These are phyloP conservation scores for Kwoniella mangroviensis DNA, from an alignment of 768 basidiomycete species.

Conservation along the genomic window DNA sequence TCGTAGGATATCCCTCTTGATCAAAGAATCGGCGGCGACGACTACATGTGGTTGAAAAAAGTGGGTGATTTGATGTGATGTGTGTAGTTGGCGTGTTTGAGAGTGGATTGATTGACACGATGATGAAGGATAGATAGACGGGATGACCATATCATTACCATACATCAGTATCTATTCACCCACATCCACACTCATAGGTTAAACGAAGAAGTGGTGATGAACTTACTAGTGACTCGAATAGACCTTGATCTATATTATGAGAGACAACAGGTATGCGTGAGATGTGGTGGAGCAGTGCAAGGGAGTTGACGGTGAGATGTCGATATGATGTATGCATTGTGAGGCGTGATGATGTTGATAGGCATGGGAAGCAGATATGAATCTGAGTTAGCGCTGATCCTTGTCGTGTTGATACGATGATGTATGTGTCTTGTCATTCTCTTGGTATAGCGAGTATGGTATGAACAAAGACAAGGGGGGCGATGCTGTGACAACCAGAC, in stretches of 20 bases:
- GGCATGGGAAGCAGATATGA: not conserved
- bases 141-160: not conserved
- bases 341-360: not conserved
- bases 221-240: constrained; percentile 27
- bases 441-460: not conserved
- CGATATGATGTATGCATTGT: not conserved
- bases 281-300: too few relatives aligned
- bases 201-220: not conserved
- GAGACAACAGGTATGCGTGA: not conserved
- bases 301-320: too few relatives aligned
- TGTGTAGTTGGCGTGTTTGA: too few relatives aligned
- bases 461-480: constrained; percentile 6
- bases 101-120: not conserved
- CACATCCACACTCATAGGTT: not conserved
- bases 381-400: not conserved
- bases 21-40: constrained; percentile 69
- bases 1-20: constrained; percentile 66
- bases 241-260: constrained; percentile 19
- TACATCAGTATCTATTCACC: constrained; percentile 8
- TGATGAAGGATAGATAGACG: constrained; percentile 5
- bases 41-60: constrained; percentile 61
- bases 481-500: constrained; percentile 10
- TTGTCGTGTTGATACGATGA: not conserved
- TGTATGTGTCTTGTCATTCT: not conserved
- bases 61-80: not conserved